phyloP scores from a whole-genome alignment of 2,329 filamentous ascomycete genomes.

The Onygenales sp. region DNA sequence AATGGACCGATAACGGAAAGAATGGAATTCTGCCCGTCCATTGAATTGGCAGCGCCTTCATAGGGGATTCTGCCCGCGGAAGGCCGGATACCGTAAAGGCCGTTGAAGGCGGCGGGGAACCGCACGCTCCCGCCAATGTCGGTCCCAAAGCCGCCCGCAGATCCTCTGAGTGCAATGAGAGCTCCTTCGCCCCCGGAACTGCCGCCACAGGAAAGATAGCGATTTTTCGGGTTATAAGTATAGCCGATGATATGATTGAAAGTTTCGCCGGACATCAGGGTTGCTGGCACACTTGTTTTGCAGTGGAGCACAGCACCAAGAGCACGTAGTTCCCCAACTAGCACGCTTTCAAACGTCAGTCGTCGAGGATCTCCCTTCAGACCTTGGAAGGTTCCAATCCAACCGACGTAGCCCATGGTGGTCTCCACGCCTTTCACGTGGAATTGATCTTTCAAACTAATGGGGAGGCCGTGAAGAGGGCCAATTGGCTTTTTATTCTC shows the following conservation, averaged over 20 bases:
- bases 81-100: constrained; percentile 47
- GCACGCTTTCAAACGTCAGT: constrained; percentile 45
- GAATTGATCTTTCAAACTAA: constrained; percentile 45
- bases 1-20: constrained; percentile 56
- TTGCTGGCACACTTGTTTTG: constrained; percentile 48
- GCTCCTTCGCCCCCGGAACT: constrained; percentile 52
- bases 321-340: constrained; percentile 45
- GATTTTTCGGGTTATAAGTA: constrained; percentile 48
- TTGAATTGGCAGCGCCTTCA: constrained; percentile 51
- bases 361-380: constrained; percentile 42
- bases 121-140: constrained; percentile 48
- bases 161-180: constrained; percentile 45
- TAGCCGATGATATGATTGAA: constrained; percentile 53
- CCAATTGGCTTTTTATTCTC: constrained; percentile 40
- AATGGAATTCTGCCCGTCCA: constrained; percentile 55
- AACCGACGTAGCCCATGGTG: constrained; percentile 58
- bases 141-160: constrained; percentile 48
- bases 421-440: constrained; percentile 41
- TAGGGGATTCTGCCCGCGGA: constrained; percentile 45
- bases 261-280: constrained; percentile 50
- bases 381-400: constrained; percentile 53
- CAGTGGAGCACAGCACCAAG: constrained; percentile 47
- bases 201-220: constrained; percentile 45
- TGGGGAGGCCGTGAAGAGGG: constrained; percentile 53
- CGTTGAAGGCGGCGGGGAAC: constrained; percentile 52